These are phyloP conservation scores for Acanthamoeba royreba DNA, from an alignment of 208 protist genomes.

Conservation along the genomic window DNA sequence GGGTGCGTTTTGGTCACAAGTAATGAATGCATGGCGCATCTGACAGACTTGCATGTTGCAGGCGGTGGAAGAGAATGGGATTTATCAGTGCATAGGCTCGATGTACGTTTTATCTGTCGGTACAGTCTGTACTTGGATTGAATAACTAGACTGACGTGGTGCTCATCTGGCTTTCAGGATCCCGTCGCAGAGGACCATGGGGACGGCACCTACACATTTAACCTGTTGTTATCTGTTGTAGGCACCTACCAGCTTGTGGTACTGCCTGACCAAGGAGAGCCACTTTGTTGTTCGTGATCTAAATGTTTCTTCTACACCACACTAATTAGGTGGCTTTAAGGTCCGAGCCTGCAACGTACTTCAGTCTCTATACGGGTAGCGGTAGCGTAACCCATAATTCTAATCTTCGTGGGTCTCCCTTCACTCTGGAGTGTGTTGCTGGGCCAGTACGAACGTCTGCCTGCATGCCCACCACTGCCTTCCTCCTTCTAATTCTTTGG, in stretches of 20 bases:
- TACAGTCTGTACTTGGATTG: neutral
- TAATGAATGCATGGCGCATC: neutral
- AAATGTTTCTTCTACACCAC: neutral
- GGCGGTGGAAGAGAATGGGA: neutral
- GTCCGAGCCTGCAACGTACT: too few species aligned
- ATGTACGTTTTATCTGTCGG: neutral
- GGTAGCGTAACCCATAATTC: too few species aligned
- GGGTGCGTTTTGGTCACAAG: neutral
- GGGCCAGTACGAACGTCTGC: neutral
- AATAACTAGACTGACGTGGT: neutral
- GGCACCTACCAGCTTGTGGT: neutral
- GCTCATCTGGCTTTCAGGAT: neutral
- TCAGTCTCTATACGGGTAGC: too few species aligned
- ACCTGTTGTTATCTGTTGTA: neutral
- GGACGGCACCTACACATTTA: neutral
- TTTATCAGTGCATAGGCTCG: neutral
- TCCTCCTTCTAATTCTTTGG: neutral
- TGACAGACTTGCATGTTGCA: neutral
- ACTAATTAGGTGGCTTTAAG: neutral
- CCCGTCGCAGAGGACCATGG: neutral
- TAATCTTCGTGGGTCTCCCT: too few species aligned
- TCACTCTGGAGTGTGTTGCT: neutral
- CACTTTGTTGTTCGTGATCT: neutral
- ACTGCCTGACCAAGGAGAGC: too few species aligned
- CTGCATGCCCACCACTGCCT: too few species aligned